Base-by-base conservation (phyloP, 257 asterid species). In the Osmanthus fragrans region DNA sequence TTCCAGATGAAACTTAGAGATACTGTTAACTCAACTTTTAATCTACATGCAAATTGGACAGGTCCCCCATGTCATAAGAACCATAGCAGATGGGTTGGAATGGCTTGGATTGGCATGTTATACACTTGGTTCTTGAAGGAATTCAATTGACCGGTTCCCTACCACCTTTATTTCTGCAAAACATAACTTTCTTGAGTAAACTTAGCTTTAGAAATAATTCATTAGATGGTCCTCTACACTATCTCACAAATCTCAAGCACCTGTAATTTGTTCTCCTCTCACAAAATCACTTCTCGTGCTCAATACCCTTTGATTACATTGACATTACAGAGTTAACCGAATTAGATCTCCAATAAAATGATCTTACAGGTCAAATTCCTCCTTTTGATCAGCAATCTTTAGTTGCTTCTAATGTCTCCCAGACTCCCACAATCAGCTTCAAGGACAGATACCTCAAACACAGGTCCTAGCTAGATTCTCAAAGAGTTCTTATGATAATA, bases 21-120 rank as follows among this genome's bases (percentile, higher is more conserved):
- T 30, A 5, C 40, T 1, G 82, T 90, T 4, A 25, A 25, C 27
- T 25, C 27, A 87, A 76, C 76, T 87, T 34, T 74, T 3, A 71
- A 84, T 80, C 85, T 91, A 63, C 97, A 91, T 76, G 72, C 72
- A 16, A 89, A 91, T 36, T 91, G 97, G 97, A 91, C 93, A 4
- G 95, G 95, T 29, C 93, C 90, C 4, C 90, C 93, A n/a, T 91
- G 97, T 81, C n/a, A 69, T 19, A 66, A 68, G 34, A 86, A 85
- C 63, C 81, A 63, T 76, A 91, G 95, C 87, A 73, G 83, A 75
- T 91, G 97, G 97, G 84, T 77, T 4, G 97, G 97, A 40, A 77
- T 91, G 11, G 74, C 73, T 77, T 91, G 97, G 67, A 88, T 80
- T 88, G 91, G 81, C 93, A 87, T 36, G 87, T 88, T 0, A 80